A percentile compares a stretch with the other conserved stretches of the same genome.
phyloP scores from a whole-genome alignment of 148 eudicot species.

The Salicornia ramosissima region DNA sequence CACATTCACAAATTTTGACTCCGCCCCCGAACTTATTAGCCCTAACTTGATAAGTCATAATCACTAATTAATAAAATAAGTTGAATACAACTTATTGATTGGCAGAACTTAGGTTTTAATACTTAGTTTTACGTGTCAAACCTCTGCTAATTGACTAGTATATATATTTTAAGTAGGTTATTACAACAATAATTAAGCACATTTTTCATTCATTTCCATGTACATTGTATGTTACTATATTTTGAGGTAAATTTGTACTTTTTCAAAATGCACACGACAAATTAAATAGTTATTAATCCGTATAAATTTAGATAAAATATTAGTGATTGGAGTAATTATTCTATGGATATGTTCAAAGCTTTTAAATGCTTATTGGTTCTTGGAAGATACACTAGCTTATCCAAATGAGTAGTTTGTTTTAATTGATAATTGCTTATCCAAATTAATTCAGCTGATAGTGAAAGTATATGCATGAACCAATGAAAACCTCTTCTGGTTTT shows the following conservation, averaged over 20 bases:
- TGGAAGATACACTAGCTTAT: neutral
- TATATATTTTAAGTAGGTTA: neutral
- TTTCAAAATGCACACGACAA: neutral
- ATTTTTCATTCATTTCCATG: neutral
- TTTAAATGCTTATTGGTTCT: neutral
- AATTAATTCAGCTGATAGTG: too few species aligned
- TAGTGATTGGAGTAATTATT: neutral
- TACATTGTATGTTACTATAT: neutral
- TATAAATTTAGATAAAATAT: neutral
- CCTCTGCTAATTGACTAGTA: neutral
- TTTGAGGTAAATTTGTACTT: neutral
- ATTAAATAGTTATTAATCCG: neutral
- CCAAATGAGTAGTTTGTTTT: neutral
- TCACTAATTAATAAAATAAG: too few species aligned
- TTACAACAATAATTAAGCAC: neutral
- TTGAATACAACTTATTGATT: too few species aligned
- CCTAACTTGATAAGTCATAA: too few species aligned
- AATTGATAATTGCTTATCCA: neutral
- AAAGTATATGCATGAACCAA: too few species aligned
- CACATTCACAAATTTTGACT: too few species aligned
- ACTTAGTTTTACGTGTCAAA: conserved; percentile 8
- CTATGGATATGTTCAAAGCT: neutral
- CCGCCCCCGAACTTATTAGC: too few species aligned
- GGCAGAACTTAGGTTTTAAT: conserved; percentile 2
- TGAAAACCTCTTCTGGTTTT: too few species aligned